Base-by-base conservation (phyloP, 1,139 yeast genomes). In the Kodamaea arcana region DNA sequence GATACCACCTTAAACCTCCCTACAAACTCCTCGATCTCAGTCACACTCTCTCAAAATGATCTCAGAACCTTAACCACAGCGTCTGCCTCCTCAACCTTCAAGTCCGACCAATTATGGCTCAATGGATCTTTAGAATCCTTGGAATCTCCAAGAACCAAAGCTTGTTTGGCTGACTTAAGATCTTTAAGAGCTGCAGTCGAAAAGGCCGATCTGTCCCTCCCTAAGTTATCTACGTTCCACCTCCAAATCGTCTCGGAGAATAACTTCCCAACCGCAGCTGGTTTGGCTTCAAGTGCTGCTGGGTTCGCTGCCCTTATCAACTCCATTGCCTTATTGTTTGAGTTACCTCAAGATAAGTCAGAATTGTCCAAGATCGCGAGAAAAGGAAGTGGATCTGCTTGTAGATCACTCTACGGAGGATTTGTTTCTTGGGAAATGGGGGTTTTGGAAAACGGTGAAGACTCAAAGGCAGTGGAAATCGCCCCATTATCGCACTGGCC, bases 391-490 rank as follows among this genome's bases (percentile, higher is more conserved):
- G 99, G 98, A 2, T 87, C 97, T 11, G 98, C 98, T 8, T 92
- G 98, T 62, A 76, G 99, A 59, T 92, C 97, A 10, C 69, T 92
- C 40, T 87, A 86, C 60, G 98, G 98, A 31, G 99, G 99, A 6
- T 92, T 80, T 56, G 98, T 92, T 12, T 97, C 97, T 4, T 92
- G 99, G 99, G 96, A 92, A 60, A 90, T 88, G 97, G 99, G 99
- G 36, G 46, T 50, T 2, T 45, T 55, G 39, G 64, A 47, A 0
- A 82, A 87, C 51, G 98, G 98, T 7, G 69, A 75, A 32, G 98
- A 92, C 61, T 88, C 97, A 15, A 80, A 80, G 53, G 98, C 99
- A 2, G 94, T 87, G 22, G 88, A 87, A 63, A 76, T 92, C 31
- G 95, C 96, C 4, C 83, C 94, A 6, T 58, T 72, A 47, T 71